phyloP scores from a whole-genome alignment of 2,329 filamentous ascomycete species.

The Scedosporium dehoogii region DNA sequence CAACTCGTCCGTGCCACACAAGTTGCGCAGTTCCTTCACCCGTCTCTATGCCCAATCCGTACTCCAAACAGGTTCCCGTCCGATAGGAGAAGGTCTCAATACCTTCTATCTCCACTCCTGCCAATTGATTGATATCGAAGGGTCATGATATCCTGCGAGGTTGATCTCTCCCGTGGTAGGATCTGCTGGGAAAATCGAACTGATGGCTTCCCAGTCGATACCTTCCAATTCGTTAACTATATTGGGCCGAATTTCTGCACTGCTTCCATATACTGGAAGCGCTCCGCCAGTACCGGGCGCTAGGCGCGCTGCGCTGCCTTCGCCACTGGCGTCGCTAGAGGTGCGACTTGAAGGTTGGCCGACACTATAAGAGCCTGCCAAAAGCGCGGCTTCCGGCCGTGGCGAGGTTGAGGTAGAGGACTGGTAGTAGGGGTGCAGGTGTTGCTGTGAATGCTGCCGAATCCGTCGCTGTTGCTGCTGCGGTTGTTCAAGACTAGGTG shows the following conservation, averaged over 20 bases:
- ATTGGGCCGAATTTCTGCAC: slow-evolving; percentile 5
- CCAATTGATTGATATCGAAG: slow-evolving; percentile 23
- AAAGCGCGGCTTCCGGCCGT: background rate
- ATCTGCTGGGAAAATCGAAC: slow-evolving; percentile 26
- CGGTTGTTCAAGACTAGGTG: background rate
- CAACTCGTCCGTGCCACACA: no score
- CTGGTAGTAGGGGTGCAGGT: slow-evolving; percentile 1
- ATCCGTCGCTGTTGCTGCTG: background rate
- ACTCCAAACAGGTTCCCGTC: background rate
- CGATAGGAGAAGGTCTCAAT: background rate
- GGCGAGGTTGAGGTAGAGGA: background rate
- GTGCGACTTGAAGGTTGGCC: slow-evolving; percentile 8
- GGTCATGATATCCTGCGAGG: slow-evolving; percentile 26
- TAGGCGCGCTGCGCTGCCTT: slow-evolving; percentile 7
- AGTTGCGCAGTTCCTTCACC: no score
- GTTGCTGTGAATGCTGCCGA: background rate
- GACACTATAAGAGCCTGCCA: background rate
- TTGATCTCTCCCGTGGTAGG: slow-evolving; percentile 27
- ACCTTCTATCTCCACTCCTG: slow-evolving; percentile 8
- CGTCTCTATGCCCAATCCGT: no score
- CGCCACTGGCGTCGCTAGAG: background rate
- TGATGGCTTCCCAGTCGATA: slow-evolving; percentile 48
- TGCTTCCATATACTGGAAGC: background rate
- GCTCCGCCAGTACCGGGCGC: background rate
- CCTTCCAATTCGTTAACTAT: slow-evolving; percentile 28